These are phyloP conservation scores for Chaetomium sp. DNA, from an alignment of 2,329 filamentous ascomycete species.

Conservation along the genomic window DNA sequence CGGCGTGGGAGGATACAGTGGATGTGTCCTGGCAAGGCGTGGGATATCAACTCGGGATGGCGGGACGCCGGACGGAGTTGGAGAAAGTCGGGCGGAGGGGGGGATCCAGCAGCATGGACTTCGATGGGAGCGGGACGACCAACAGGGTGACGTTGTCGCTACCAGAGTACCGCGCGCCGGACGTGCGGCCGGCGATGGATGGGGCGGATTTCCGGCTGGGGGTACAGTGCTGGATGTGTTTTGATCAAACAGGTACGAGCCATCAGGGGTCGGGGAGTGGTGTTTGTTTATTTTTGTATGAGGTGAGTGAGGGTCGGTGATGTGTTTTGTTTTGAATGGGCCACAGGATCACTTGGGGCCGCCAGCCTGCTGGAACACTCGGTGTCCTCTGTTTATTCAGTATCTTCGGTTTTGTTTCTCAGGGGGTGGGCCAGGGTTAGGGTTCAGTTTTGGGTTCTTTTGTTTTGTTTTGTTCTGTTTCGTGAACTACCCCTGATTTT, in stretches of 20 bases:
- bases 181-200: conserved; percentile 31
- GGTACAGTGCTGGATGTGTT: conserved; percentile 39
- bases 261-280: conserved; percentile 29
- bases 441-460: no score
- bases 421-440: no score
- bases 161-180: conserved; percentile 33
- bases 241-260: conserved; percentile 30
- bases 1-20: conserved; percentile 46
- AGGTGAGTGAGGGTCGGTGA: conserved; percentile 34
- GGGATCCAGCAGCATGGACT: conserved; percentile 17
- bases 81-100: conserved; percentile 28
- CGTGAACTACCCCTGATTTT: background rate
- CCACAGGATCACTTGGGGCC: no score
- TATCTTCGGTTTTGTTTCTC: no score
- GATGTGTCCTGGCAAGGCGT: conserved; percentile 34
- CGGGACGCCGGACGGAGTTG: conserved; percentile 40
- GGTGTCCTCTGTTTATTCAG: no score
- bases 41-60: conserved; percentile 36
- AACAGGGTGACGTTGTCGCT: conserved; percentile 31
- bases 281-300: conserved; percentile 47
- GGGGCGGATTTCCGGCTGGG: conserved; percentile 36
- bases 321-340: no score
- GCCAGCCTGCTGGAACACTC: no score
- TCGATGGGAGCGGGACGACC: conserved; percentile 22
- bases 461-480: background rate